Evolutionary conservation across 306 rosid genomes (phyloP), one percentile per base, ranked within the genome.

Genomic region (Medicago truncatula): DNA sequence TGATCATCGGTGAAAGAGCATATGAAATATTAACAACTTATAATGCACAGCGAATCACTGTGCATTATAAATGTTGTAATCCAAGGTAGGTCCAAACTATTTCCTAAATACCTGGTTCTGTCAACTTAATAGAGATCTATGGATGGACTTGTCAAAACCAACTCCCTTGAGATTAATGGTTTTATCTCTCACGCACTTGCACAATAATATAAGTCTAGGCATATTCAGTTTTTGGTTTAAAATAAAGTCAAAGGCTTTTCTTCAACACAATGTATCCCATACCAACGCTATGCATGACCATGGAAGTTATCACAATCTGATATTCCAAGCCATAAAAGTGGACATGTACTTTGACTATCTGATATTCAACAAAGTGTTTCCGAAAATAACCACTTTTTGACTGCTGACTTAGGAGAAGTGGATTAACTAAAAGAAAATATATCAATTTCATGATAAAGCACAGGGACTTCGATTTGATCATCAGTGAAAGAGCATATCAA

Each of bases 91-190:
- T 69, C 23, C 16, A 50, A 20, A 59, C 17, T 46, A 36, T 25
- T 12, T 59, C 31, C 15, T 13, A 25, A 69, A 49, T 31, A 36
- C 23, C 13, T 54, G 40, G 28, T 44, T 79, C 68, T 17, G 28
- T 25, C 17, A 14, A 23, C 47, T 7, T n/a, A 28, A 71, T 16
- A 62, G 36, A n/a, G 31, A 52, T 16, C 18, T 18, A 47, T 34
- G 75, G 75, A 56, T 70, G 38, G 4, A 34, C 38, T 68, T 71
- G 59, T 6, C 15, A 46, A 54, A 58, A 69, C 70, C 15, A 18
- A 54, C 28, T 52, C n/a, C 54, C 54, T 49, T 1, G 54, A 49
- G 17, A 49, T 49, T 49, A 49, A 56, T 28, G 8, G 15, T 38
- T 34, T 15, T 9, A 64, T 41, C 57, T 10, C 7, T 18, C 68